Evolutionary conservation across 2,329 filamentous ascomycete species (phyloP).

Genomic region (Neonectria sp.): DNA sequence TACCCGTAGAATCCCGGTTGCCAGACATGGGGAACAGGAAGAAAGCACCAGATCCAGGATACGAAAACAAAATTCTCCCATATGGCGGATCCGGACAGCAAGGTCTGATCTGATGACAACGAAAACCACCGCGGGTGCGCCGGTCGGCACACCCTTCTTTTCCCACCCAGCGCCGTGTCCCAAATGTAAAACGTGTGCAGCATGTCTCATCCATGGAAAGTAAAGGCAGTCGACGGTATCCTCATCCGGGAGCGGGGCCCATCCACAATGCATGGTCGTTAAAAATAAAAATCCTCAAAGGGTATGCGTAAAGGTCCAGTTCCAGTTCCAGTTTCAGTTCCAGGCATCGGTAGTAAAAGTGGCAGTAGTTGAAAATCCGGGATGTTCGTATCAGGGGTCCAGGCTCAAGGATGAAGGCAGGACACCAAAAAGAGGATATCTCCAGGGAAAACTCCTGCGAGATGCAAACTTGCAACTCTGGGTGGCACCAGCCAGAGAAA

Average conservation of each 20-base stretch:
- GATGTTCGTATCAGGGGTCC: conserved; percentile 43
- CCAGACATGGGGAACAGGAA: conserved; percentile 42
- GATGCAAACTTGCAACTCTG: conserved; percentile 51
- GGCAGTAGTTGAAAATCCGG: conserved; percentile 43
- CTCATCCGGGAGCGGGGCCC: conserved; percentile 43
- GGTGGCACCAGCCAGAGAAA: conserved; percentile 45
- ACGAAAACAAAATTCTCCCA: conserved; percentile 50
- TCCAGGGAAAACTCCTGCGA: conserved; percentile 45
- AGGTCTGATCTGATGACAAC: conserved; percentile 42
- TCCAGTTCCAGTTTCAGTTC: conserved; percentile 40
- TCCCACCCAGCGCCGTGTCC: conserved; percentile 50
- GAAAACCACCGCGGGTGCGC: conserved; percentile 45
- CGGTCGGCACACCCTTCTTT: conserved; percentile 46
- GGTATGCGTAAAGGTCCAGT: conserved; percentile 36
- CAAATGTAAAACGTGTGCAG: conserved; percentile 51
- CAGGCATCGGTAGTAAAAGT: conserved; percentile 44
- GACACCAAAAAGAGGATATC: conserved; percentile 44
- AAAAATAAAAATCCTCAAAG: conserved; percentile 43
- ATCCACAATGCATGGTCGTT: conserved; percentile 49
- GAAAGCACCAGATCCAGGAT: conserved; percentile 50
- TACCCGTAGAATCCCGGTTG: conserved; percentile 46
- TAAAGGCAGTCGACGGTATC: conserved; percentile 46
- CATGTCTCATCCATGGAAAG: conserved; percentile 53
- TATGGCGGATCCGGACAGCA: conserved; percentile 54
- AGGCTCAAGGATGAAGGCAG: conserved; percentile 37